These are phyloP conservation scores for Bassia scoparia DNA, from an alignment of 148 eudicot species.

Conservation along the genomic window DNA sequence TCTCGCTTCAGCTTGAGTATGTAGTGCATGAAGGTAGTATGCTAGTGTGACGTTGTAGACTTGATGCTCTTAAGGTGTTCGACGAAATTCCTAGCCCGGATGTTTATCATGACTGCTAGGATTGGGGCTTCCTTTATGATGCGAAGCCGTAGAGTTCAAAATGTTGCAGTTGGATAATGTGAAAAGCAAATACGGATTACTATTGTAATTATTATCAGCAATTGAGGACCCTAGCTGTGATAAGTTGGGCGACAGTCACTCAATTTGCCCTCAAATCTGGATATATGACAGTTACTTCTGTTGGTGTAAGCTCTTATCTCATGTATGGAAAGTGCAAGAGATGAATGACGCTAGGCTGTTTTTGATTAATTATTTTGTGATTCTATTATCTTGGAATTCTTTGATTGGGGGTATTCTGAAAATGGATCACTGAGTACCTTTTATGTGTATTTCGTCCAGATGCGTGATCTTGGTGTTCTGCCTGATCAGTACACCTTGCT, in stretches of 20 bases:
- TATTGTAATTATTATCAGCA: slow-evolving; percentile 42
- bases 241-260: slow-evolving; percentile 49
- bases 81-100: slow-evolving; percentile 59
- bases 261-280: slow-evolving; percentile 48
- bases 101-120: slow-evolving; percentile 59
- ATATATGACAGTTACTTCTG: slow-evolving; percentile 35
- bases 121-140: slow-evolving; percentile 41
- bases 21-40: slow-evolving; percentile 60
- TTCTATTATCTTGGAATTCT: slow-evolving; percentile 57
- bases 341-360: slow-evolving; percentile 42
- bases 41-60: slow-evolving; percentile 43
- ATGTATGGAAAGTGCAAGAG: slow-evolving; percentile 47
- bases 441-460: slow-evolving; percentile 31
- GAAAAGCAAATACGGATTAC: slow-evolving; percentile 54
- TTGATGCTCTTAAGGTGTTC: slow-evolving; percentile 46
- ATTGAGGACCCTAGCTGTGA: slow-evolving; percentile 31
- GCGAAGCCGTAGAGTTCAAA: slow-evolving; percentile 46
- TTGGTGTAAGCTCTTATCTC: slow-evolving; percentile 47
- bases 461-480: slow-evolving; percentile 29
- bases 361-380: slow-evolving; percentile 43
- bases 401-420: slow-evolving; percentile 49
- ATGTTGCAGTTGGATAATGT: slow-evolving; percentile 30
- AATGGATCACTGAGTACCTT: slow-evolving; percentile 33
- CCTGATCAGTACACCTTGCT: slow-evolving; percentile 52
- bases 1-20: slow-evolving; percentile 49